Percentiles rank a stretch among this genome's conserved stretches.
Evolutionary conservation across 2,329 filamentous ascomycete species (phyloP).

Genomic region (Pseudocercospora crystallina): DNA sequence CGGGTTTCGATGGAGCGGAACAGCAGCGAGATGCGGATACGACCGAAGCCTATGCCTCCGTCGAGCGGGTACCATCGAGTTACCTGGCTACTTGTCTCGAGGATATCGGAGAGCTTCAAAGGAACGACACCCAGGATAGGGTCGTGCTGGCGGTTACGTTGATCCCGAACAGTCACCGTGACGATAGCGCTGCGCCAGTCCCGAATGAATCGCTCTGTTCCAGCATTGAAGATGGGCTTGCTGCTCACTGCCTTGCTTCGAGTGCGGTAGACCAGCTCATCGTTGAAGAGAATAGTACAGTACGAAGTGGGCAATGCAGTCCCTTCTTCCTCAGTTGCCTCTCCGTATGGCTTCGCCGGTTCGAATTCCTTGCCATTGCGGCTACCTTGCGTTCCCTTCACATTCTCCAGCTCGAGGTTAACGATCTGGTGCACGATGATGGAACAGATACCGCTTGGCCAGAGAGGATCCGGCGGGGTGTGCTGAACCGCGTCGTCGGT

Average conservation of each 20-base stretch:
- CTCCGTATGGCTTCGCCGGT: constrained; percentile 79
- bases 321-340: constrained; percentile 80
- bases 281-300: constrained; percentile 87
- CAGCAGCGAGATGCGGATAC: constrained; percentile 81
- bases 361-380: constrained; percentile 84
- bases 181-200: constrained; percentile 89
- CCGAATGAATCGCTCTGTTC: constrained; percentile 86
- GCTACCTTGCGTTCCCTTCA: constrained; percentile 80
- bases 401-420: constrained; percentile 86
- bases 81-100: constrained; percentile 81
- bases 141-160: constrained; percentile 86
- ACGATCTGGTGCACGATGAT: constrained; percentile 92
- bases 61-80: constrained; percentile 96
- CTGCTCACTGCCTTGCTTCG: constrained; percentile 89
- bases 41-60: constrained; percentile 86
- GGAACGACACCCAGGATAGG: constrained; percentile 91
- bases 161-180: constrained; percentile 84
- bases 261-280: constrained; percentile 90
- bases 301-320: constrained; percentile 84
- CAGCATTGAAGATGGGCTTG: constrained; percentile 95
- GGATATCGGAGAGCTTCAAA: constrained; percentile 80
- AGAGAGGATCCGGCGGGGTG: constrained; percentile 92
- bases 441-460: constrained; percentile 86
- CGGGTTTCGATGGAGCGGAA: constrained; percentile 87
- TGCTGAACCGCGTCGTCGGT: constrained; percentile 82